Percentiles rank a stretch among this genome's conserved stretches.
Conservation (phyloP, 371 early-diverging fungal species). For the Dichotomocladium elegans region DNA sequence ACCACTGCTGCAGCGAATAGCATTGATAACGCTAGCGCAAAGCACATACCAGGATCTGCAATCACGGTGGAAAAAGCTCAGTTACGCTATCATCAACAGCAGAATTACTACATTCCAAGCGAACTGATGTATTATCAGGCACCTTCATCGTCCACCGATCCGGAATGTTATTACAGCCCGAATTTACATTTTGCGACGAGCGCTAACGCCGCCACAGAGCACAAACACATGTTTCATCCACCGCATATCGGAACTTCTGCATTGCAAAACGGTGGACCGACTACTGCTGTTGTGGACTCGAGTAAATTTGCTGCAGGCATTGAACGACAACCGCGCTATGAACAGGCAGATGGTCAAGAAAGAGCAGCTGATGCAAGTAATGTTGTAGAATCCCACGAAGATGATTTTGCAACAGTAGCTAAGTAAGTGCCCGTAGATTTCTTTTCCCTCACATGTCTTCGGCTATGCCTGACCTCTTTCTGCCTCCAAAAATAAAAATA, state of each 20-base stretch:
- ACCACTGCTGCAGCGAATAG: not conserved
- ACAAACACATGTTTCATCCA: constrained; percentile 18
- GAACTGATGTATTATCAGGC: no score
- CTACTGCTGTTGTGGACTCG: not conserved
- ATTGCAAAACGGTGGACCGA: constrained; percentile 3
- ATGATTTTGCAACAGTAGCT: constrained; percentile 25
- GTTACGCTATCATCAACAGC: not conserved
- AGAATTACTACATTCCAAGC: no score
- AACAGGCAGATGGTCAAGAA: not conserved
- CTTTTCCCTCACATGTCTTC: not conserved
- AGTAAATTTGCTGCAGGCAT: not conserved
- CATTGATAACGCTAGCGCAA: not conserved
- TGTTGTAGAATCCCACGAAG: constrained; percentile 15
- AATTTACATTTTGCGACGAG: no score
- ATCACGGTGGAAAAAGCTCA: not conserved
- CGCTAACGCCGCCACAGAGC: not conserved
- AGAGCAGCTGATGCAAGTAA: not conserved
- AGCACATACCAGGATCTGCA: not conserved
- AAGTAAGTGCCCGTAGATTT: constrained; percentile 29
- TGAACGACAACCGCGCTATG: not conserved
- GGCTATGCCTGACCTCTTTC: no score
- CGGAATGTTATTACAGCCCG: no score
- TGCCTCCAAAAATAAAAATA: no score
- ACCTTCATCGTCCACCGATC: no score
- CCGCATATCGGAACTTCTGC: constrained; percentile 7